Base-by-base conservation (phyloP, 1,284 basidiomycete species). In the Testicularia cyperi region DNA sequence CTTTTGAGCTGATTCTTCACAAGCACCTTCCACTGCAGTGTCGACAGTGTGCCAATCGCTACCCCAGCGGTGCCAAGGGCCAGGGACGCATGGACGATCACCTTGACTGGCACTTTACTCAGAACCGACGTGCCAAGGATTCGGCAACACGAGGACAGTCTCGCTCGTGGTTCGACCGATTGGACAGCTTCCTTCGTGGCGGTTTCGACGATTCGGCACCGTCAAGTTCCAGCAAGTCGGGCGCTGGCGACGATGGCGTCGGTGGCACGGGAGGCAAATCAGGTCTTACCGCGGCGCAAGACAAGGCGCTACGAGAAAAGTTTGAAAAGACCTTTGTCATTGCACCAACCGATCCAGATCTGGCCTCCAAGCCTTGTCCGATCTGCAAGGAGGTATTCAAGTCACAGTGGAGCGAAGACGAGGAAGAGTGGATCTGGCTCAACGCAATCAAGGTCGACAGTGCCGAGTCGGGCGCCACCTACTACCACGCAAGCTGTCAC, bases 341-440 rank as follows among this genome's bases (percentile, higher is more conserved):
- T 60, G 88, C 92, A 22, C 92, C 92, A 0, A 62, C 70, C 2
- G 79, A 81, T 24, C 82, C 88, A 16, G 88, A 86, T 62, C 85
- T 90, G 77, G 88, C 92, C 75, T 85, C 87, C 42, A 80, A 88
- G 60, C 86, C 88, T 31, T 99, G 95, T 80, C 91, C 91, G 14
- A 90, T 99, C 58, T 98, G 95, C 84, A 95, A 96, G 81, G 95
- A 99, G 78, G 78, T 78, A 43, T 83, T 98, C 78, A 90, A 90
- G 80, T 85, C 86, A 61, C 94, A 97, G 78, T 97, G 90, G 78
- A 80, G 86, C 48, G 92, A 98, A 75, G 92, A 96, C 44, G 92
- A 95, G 57, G 95, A 98, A 79, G 95, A 97, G 67, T 98, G 94
- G 92, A 87, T 97, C 15, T 99, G 92, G 90, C 83, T 83, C 70